Conservation (phyloP, 441 rosid species). For the Bruguiera hainesii region DNA sequence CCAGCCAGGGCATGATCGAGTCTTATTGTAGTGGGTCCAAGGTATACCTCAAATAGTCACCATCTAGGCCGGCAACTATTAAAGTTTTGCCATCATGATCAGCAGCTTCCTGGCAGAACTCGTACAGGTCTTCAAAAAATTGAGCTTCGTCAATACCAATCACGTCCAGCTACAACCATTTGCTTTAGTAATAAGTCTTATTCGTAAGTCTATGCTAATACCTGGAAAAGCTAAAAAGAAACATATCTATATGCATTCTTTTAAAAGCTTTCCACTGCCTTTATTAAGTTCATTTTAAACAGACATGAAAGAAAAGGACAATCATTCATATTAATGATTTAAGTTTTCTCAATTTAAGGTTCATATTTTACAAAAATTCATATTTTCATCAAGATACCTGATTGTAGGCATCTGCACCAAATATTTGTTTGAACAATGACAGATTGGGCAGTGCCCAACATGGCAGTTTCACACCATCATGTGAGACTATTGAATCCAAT, state of each 20-base stretch:
- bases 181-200: constrained; percentile 11
- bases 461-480: constrained; percentile 73
- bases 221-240: constrained; percentile 1
- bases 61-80: constrained; percentile 77
- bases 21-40: neutral
- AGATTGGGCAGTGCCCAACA: constrained; percentile 58
- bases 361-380: neutral
- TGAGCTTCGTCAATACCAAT: constrained; percentile 88
- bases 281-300: too few species aligned
- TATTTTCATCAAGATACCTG: constrained; percentile 33
- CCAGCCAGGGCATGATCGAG: too few species aligned
- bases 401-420: constrained; percentile 56
- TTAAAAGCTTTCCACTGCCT: too few species aligned
- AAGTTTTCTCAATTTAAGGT: too few species aligned
- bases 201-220: neutral
- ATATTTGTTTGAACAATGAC: constrained; percentile 46
- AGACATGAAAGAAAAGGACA: too few species aligned
- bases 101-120: constrained; percentile 74
- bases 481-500: constrained; percentile 68
- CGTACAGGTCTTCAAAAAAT: constrained; percentile 68
- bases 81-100: constrained; percentile 68
- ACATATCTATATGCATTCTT: too few species aligned
- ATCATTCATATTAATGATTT: too few species aligned
- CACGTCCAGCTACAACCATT: constrained; percentile 59
- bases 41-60: constrained; percentile 61